Conservation (phyloP, 176 grass and related monocot genomes). For the Oryza glumipatula region DNA sequence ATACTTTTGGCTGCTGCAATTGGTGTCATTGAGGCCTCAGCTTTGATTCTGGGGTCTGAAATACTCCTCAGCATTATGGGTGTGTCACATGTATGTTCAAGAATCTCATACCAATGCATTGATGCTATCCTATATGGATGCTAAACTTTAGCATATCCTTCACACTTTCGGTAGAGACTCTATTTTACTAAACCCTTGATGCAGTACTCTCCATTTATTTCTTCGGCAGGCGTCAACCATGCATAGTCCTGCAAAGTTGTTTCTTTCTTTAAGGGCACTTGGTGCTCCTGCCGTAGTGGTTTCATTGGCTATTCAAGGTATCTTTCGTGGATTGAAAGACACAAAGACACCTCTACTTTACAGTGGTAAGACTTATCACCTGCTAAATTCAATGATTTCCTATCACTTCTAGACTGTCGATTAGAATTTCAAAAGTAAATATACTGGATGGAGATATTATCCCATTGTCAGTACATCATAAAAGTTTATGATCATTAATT, state of each 20-base stretch:
- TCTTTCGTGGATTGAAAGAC: slow-evolving; percentile 71
- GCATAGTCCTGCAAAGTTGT: slow-evolving; percentile 45
- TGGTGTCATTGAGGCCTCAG: slow-evolving; percentile 56
- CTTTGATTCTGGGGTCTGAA: slow-evolving; percentile 59
- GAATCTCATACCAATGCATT: slow-evolving; percentile 3
- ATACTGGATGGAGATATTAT: neutral
- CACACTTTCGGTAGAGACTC: neutral
- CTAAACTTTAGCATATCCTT: neutral
- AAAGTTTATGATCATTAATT: slow-evolving; percentile 3
- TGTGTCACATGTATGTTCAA: slow-evolving; percentile 57
- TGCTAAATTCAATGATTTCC: slow-evolving; percentile 3
- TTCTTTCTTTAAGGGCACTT: slow-evolving; percentile 70
- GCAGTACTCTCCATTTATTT: slow-evolving; percentile 16
- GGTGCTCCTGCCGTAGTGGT: slow-evolving; percentile 75
- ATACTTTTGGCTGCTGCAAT: slow-evolving; percentile 64
- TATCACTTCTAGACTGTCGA: neutral
- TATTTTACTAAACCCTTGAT: neutral
- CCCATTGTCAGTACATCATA: neutral
- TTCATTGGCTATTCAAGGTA: slow-evolving; percentile 69
- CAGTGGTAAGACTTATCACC: slow-evolving; percentile 45
- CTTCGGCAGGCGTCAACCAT: slow-evolving; percentile 54
- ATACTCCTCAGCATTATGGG: slow-evolving; percentile 68
- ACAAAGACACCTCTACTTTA: slow-evolving; percentile 67
- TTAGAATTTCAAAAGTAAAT: neutral
- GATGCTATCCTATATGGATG: neutral